Evolutionary conservation across 176 grass and related monocot species (phyloP).

Genomic region (Triticum monococcum): DNA sequence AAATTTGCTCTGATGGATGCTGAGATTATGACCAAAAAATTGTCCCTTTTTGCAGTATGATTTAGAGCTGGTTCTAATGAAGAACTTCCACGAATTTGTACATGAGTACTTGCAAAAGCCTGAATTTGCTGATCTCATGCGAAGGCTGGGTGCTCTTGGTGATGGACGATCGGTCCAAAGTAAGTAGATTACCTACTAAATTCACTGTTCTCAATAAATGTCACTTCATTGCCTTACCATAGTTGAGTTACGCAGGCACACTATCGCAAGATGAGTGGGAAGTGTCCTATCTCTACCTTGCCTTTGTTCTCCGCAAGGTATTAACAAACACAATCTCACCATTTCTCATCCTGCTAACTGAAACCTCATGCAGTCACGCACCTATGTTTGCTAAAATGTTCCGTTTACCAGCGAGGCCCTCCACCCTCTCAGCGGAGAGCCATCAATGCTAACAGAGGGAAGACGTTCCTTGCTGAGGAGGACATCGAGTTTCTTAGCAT

Average conservation of each 20-base stretch:
- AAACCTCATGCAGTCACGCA: neutral
- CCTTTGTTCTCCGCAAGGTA: conserved; percentile 93
- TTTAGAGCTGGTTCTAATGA: conserved; percentile 78
- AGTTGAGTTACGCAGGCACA: conserved; percentile 43
- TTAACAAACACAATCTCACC: neutral
- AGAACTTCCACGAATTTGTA: conserved; percentile 95
- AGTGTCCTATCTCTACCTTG: conserved; percentile 87
- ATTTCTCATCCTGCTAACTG: conserved; percentile 1
- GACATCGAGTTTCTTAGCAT: conserved; percentile 63
- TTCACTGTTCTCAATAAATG: neutral
- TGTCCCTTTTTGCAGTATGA: conserved; percentile 53
- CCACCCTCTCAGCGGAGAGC: conserved; percentile 42
- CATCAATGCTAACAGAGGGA: conserved; percentile 63
- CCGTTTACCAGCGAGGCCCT: conserved; percentile 50
- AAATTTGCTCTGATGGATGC: neutral
- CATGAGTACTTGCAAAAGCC: conserved; percentile 75
- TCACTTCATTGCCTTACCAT: neutral
- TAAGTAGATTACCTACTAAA: conserved; percentile 33
- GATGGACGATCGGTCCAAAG: conserved; percentile 73
- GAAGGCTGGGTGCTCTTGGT: conserved; percentile 88
- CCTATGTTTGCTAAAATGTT: conserved; percentile 22
- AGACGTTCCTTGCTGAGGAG: conserved; percentile 58
- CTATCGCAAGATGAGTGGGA: conserved; percentile 91
- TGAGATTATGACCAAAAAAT: conserved; percentile 26
- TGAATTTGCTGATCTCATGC: conserved; percentile 86